Evolutionary conservation across 1,284 basidiomycete genomes (phyloP), one percentile per base, ranked within the genome.

Genomic region (Ustilago shanxiensis): DNA sequence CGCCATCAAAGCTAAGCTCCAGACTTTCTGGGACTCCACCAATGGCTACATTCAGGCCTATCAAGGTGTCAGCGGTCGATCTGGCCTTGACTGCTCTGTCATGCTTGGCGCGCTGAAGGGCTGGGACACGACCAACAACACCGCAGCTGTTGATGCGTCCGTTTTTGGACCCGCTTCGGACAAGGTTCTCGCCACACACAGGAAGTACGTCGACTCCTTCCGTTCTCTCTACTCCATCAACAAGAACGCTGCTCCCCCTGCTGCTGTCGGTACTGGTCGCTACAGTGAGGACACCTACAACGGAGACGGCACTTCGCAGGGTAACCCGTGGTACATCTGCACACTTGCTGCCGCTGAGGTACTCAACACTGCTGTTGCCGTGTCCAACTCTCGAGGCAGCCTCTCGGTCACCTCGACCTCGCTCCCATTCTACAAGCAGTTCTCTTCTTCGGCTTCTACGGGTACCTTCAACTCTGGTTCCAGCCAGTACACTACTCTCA

Each of bases 281-380:
- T 80, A 80, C 56, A 47, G 41, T 0, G 63, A 65, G 35, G 79
- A 80, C 45, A 60, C 71, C 2, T 80, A 79, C 66, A 56, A 73
- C 26, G 79, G 79, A 14, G 58, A 61, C 10, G 61, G 54, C 18
- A 66, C 60, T 3, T 68, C 66, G 20, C 53, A 72, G 58, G 79
- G 76, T 53, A 80, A 80, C 61, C 79, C 79, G 14, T 80, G 79
- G 79, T 80, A 65, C 73, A 65, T 80, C 37, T 79, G 76, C 56
- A 80, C 79, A 3, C 63, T 71, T 2, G 73, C 79, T 13, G 70
- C 72, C 1, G 73, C 75, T 31, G 79, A 80, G 68, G 63, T 80
- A 18, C 65, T 80, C 52, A 72, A 80, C 77, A 67, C 68, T 0
- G 76, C 77, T 28, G 41, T 72, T 4, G 47, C 56, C 11, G 65